These are phyloP conservation scores for Iberis pinnata DNA, from an alignment of 345 rosid genomes.

Conservation along the genomic window DNA sequence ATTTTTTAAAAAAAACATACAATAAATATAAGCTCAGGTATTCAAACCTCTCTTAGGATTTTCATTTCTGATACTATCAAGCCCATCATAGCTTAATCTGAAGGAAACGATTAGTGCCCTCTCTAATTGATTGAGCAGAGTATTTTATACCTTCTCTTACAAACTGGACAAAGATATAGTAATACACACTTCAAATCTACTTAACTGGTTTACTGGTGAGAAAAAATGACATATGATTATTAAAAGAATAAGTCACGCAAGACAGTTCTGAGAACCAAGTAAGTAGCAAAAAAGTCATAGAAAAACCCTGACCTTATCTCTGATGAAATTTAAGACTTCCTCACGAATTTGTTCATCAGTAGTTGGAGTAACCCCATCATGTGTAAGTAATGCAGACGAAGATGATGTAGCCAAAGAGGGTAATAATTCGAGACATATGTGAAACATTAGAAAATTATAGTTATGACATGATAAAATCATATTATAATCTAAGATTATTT, in stretches of 20 bases:
- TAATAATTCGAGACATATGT: background rate
- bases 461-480: background rate
- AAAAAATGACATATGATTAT: background rate
- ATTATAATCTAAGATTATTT: background rate
- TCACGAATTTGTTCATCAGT: constrained; percentile 72
- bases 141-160: background rate
- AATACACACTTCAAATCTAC: background rate
- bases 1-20: too few relatives aligned
- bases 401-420: constrained; percentile 52
- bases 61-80: constrained; percentile 2
- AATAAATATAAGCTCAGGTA: constrained; percentile 10
- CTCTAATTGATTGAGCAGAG: background rate
- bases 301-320: constrained; percentile 67
- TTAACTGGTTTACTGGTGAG: background rate
- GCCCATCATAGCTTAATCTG: background rate
- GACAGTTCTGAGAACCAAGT: background rate
- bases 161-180: background rate
- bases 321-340: constrained; percentile 69
- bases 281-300: background rate
- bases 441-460: background rate
- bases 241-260: background rate
- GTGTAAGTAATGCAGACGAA: constrained; percentile 74
- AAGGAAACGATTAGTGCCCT: background rate
- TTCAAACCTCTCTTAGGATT: too few relatives aligned
- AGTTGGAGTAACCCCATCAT: constrained; percentile 58